Conservation (phyloP, 1,284 basidiomycete genomes). For the Moesziomyces aphidis region DNA sequence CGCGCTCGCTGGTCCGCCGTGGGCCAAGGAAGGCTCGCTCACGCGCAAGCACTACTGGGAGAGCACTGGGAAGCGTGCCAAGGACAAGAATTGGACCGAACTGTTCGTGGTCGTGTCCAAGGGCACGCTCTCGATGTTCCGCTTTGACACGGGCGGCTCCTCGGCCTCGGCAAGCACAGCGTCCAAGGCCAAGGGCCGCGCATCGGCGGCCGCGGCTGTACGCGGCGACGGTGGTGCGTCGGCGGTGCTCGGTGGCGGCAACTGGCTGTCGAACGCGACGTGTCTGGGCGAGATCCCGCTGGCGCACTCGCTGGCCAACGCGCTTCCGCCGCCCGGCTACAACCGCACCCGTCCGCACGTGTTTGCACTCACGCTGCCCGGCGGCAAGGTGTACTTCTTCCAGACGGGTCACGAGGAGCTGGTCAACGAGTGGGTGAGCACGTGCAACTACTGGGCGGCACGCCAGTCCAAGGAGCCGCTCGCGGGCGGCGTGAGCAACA, state of each 20-base stretch:
- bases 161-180: slow-evolving; percentile 4
- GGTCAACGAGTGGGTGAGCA: slow-evolving; percentile 96
- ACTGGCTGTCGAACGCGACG: slow-evolving; percentile 92
- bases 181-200: slow-evolving; percentile 5
- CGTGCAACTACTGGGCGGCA: slow-evolving; percentile 99
- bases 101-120: slow-evolving; percentile 95
- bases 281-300: slow-evolving; percentile 83
- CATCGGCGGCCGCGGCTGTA: background rate
- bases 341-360: slow-evolving; percentile 88
- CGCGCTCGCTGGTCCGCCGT: slow-evolving; percentile 91
- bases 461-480: slow-evolving; percentile 91
- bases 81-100: slow-evolving; percentile 85
- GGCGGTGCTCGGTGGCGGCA: slow-evolving; percentile 85
- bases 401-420: slow-evolving; percentile 97
- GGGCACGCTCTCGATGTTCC: slow-evolving; percentile 92
- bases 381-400: slow-evolving; percentile 92
- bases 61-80: slow-evolving; percentile 80
- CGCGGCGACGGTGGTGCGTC: background rate
- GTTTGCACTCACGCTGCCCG: slow-evolving; percentile 90
- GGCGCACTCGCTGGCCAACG: slow-evolving; percentile 87
- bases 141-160: slow-evolving; percentile 44
- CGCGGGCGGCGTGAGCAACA: slow-evolving; percentile 93
- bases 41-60: slow-evolving; percentile 96
- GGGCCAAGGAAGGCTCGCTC: slow-evolving; percentile 98
- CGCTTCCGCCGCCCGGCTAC: slow-evolving; percentile 90